phyloP scores from a whole-genome alignment of 2,329 filamentous ascomycete genomes.

The Trichophyton schoenleinii region DNA sequence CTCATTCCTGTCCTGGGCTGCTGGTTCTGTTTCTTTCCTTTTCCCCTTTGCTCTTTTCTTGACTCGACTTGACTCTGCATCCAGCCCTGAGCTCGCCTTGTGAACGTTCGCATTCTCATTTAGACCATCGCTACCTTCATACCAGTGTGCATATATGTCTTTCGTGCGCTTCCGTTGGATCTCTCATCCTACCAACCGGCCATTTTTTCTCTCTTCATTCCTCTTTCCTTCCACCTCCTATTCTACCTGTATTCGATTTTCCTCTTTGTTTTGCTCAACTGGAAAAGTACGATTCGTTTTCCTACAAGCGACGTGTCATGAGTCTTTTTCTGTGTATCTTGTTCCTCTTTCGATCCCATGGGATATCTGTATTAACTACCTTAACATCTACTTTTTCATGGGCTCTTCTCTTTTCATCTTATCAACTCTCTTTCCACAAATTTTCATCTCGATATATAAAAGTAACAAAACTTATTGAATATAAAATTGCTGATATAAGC shows the following conservation, averaged over 20 bases:
- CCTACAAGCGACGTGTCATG: neutral
- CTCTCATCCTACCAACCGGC: neutral
- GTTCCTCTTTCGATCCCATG: neutral
- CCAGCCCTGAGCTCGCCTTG: constrained; percentile 16
- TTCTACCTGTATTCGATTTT: neutral
- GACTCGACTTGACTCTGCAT: neutral
- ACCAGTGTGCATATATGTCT: neutral
- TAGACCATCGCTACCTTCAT: constrained; percentile 13
- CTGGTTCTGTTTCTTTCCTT: constrained; percentile 17
- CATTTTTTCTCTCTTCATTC: neutral
- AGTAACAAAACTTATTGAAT: neutral
- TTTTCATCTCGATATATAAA: neutral
- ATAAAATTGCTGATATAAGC: neutral
- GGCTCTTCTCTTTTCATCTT: neutral
- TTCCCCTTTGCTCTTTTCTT: neutral
- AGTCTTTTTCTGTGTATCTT: neutral
- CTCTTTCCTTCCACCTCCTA: neutral
- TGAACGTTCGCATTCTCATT: constrained; percentile 15
- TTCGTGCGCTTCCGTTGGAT: neutral
- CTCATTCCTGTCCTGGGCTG: neutral
- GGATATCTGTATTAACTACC: neutral
- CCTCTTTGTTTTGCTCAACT: neutral
- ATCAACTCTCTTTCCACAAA: neutral
- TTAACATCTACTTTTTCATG: neutral
- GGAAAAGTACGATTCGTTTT: constrained; percentile 3